phyloP scores from a whole-genome alignment of 441 rosid genomes.

The Corymbia citriodora region DNA sequence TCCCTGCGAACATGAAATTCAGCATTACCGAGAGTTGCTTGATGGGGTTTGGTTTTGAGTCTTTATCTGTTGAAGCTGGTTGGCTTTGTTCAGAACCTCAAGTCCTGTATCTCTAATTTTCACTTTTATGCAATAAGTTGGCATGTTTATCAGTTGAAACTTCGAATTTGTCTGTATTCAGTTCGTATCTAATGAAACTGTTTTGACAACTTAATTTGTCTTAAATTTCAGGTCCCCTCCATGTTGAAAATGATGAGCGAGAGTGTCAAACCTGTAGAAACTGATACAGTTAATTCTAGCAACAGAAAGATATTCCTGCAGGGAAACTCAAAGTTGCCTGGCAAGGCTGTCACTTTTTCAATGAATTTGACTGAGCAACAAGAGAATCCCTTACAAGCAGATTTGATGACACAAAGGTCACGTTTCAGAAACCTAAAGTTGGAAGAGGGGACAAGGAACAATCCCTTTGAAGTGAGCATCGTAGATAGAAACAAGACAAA shows the following conservation, averaged over 20 bases:
- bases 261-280: conserved; percentile 9
- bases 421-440: conserved; percentile 6
- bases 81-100: not conserved
- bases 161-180: not conserved
- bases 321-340: conserved; percentile 8
- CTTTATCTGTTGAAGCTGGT: not conserved
- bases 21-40: not conserved
- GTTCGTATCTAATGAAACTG: not conserved
- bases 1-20: not conserved
- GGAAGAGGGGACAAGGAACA: not conserved
- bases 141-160: not conserved
- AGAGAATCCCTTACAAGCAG: conserved; percentile 5
- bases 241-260: not conserved
- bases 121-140: not conserved
- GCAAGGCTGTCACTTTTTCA: not conserved
- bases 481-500: not conserved
- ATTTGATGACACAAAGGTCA: conserved; percentile 7
- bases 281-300: conserved; percentile 6
- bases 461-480: conserved; percentile 5
- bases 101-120: not conserved
- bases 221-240: not conserved
- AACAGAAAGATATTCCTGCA: not conserved
- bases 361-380: conserved; percentile 1
- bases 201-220: not conserved
- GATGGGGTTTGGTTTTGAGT: not conserved